Evolutionary conservation across 352 stramenopile genomes (phyloP).

Genomic region (Achlya hypogyna): DNA sequence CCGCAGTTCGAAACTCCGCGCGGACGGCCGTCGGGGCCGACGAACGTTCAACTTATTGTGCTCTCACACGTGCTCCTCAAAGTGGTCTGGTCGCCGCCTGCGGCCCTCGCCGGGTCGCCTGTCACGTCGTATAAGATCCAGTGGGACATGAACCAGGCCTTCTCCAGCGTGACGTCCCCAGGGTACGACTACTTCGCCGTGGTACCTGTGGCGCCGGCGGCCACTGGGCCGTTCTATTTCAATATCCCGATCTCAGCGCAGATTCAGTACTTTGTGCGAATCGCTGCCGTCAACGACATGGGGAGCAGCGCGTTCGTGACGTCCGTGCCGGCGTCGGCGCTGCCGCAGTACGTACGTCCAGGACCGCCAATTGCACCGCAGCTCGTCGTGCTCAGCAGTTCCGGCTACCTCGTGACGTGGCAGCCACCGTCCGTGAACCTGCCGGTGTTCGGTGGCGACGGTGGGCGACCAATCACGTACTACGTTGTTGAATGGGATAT

Average conservation of each 20-base stretch:
- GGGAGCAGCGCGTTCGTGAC: conserved; percentile 42
- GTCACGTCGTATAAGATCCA: conserved; percentile 88
- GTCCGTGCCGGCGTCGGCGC: conserved; percentile 41
- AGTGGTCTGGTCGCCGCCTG: conserved; percentile 54
- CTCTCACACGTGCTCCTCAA: conserved; percentile 71
- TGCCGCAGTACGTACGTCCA: conserved; percentile 61
- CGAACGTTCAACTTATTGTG: conserved; percentile 35
- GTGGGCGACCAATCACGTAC: conserved; percentile 86
- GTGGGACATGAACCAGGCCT: conserved; percentile 79
- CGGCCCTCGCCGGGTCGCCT: conserved; percentile 47
- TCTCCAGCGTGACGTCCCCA: conserved; percentile 60
- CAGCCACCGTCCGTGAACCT: conserved; percentile 68
- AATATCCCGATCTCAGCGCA: conserved; percentile 79
- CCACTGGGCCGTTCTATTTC: conserved; percentile 74
- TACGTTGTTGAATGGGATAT: conserved; percentile 96
- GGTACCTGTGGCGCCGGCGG: conserved; percentile 31
- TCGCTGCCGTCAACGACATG: conserved; percentile 89
- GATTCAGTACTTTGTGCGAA: conserved; percentile 77
- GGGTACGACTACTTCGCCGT: conserved; percentile 53
- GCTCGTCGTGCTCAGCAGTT: conserved; percentile 76
- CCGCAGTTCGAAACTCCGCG: conserved; percentile 47
- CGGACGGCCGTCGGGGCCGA: conserved; percentile 31
- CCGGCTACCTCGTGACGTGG: conserved; percentile 90
- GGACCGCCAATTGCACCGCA: conserved; percentile 49
- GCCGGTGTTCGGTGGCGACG: conserved; percentile 84